Evolutionary conservation across 371 early-diverging fungal species (phyloP).

Genomic region (Cokeromyces recurvatus): DNA sequence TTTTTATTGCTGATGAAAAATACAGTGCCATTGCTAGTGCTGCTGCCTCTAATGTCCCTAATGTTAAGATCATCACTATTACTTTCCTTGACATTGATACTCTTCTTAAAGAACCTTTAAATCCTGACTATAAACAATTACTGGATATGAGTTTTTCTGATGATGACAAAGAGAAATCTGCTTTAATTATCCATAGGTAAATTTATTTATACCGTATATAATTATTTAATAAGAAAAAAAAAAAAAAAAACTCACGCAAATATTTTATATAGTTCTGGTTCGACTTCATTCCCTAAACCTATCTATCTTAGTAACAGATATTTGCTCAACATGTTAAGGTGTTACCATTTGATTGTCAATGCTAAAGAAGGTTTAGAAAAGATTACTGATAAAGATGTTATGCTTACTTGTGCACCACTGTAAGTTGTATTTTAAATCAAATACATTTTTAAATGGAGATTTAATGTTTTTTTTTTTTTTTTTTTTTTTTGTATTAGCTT

Average conservation of each 20-base stretch:
- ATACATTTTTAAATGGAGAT: too few relatives aligned
- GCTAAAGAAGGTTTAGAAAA: not conserved
- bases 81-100: conserved; percentile 9
- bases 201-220: too few relatives aligned
- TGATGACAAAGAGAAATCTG: conserved; percentile 5
- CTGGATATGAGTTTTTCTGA: conserved; percentile 5
- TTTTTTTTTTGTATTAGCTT: too few relatives aligned
- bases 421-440: conserved; percentile 4
- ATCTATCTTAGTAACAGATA: conserved; percentile 25
- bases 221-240: too few relatives aligned
- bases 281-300: conserved; percentile 25
- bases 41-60: not conserved
- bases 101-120: conserved; percentile 10
- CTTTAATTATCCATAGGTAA: conserved; percentile 18
- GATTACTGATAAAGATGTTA: not conserved
- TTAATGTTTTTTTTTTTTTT: too few relatives aligned
- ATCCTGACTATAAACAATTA: not conserved
- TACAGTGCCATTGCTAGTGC: conserved; percentile 10
- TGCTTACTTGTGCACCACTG: conserved; percentile 1
- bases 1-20: conserved; percentile 13
- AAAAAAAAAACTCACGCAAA: too few relatives aligned
- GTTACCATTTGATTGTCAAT: not conserved
- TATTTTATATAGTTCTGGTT: conserved; percentile 26
- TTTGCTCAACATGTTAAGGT: not conserved
- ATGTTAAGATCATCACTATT: not conserved